Base-by-base conservation (phyloP, 495 filamentous ascomycete genomes). In the Penicillium ucsense region DNA sequence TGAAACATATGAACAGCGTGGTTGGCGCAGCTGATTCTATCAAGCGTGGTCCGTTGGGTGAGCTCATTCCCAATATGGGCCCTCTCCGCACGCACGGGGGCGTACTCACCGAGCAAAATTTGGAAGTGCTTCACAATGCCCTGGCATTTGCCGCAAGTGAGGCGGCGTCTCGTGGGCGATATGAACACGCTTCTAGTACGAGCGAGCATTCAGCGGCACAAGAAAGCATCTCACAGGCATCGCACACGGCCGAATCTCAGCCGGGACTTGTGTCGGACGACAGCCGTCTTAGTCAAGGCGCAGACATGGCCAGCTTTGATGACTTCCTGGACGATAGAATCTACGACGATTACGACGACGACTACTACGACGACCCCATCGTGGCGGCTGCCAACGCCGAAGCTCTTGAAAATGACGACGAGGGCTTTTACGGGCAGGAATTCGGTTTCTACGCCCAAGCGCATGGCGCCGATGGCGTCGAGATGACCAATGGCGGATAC, bases 341-440 rank as follows among this genome's bases (percentile, higher is more conserved):
- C 32, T 76, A 73, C 43, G 73, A 76, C 39, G 63, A 74, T 48
- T 83, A 87, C 47, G 84, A 88, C 41, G 79, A 78, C 50, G 72
- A 80, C 5, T 72, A 82, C 45, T 84, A 84, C 46, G 88, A 96
- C 56, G 89, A 95, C 52, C 76, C 80, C 37, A 94, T 98, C 59
- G 88, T 97, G 50, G 94, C 91, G 0, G 92, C 85, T 29, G 92
- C 92, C 12, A 98, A 98, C 53, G 91, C 91, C 5, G 88, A 90
- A 56, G 92, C 86, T 20, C 75, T 98, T 4, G 92, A 92, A 39
- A 88, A 86, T 51, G 92, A 98, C 54, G 81, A 82, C 10, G 91
- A 95, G 41, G 91, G 86, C 5, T 90, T 89, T 68, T 98, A 98
- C 59, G 94, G 92, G 3, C 84, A 89, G 52, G 92, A 98, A 62